phyloP scores from a whole-genome alignment of 1,284 basidiomycete species.

The Ustilago sp. region DNA sequence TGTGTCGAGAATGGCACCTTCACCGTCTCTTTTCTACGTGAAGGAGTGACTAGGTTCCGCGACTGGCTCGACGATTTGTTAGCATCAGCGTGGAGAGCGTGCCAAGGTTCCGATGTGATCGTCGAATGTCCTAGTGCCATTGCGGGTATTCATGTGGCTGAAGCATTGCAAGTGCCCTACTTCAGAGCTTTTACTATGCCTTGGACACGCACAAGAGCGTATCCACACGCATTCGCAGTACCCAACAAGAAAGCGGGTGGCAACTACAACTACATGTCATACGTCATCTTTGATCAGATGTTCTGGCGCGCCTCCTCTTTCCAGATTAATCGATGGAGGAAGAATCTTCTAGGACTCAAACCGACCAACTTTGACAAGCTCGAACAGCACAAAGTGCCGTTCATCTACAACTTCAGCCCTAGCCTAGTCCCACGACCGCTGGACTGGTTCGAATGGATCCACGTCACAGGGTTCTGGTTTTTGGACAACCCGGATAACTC shows the following conservation, averaged over 20 bases:
- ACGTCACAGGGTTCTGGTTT: conserved; percentile 77
- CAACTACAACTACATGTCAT: conserved; percentile 96
- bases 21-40: conserved; percentile 91
- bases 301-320: conserved; percentile 90
- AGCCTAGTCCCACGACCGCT: conserved; percentile 76
- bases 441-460: conserved; percentile 99
- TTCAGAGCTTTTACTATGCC: conserved; percentile 89
- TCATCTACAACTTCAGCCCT: conserved; percentile 96
- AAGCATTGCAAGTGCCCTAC: conserved; percentile 91
- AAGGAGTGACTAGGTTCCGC: conserved; percentile 91
- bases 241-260: conserved; percentile 89
- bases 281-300: conserved; percentile 95
- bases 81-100: conserved; percentile 92
- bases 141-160: conserved; percentile 98
- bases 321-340: conserved; percentile 94
- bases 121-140: conserved; percentile 96
- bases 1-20: conserved; percentile 79
- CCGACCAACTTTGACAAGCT: conserved; percentile 90
- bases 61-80: conserved; percentile 96
- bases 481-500: conserved; percentile 81
- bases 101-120: conserved; percentile 90
- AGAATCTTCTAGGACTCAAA: conserved; percentile 80
- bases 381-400: conserved; percentile 95
- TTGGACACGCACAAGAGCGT: conserved; percentile 82
- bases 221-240: conserved; percentile 97